Evolutionary conservation across 345 rosid genomes (phyloP), one percentile per base, ranked within the genome.

Genomic region (Salix purpurea): DNA sequence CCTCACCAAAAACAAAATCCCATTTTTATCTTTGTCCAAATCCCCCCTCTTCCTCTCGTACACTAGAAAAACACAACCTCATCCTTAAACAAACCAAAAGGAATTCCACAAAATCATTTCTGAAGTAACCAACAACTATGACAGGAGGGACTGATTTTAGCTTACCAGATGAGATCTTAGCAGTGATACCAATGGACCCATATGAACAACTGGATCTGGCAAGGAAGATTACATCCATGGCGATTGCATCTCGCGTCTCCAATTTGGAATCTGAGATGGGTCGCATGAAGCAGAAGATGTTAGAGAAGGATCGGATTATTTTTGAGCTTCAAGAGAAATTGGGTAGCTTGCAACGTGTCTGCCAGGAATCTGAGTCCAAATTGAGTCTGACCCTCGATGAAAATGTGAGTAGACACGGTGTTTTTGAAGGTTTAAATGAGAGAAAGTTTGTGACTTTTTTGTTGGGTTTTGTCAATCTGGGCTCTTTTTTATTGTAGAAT

Each of bases 161-260:
- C 65, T 76, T 95, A 37, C 76, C 93, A 74, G 97, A 95, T 62
- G 94, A 90, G 85, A 80, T 95, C 40, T 88, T 91, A 67, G 89
- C 94, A 15, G 91, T 91, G 70, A 91, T 95, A 24, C 98, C 99
- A 19, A 75, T 94, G 39, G 97, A 95, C 61, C 96, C 98, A 14
- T 93, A 89, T 82, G 97, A 95, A 32, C 96, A 93, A 83, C 88
- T 95, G 83, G 98, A 95, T 88, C 93, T 95, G 80, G 98, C 99
- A 12, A 91, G 98, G 73, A 93, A 91, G 90, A 95, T 93, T 79
- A 95, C 98, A 15, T 91, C 99, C 73, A 87, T 93, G 93, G 99
- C 99, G 5, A 91, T 95, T 50, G 94, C 98, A 61, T 91, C 98
- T 12, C 90, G 99, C 72, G 96, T 95, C 67, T 90, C 98, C 54